phyloP scores from a whole-genome alignment of 495 filamentous ascomycete genomes.

The Beverwykella pulmonaria region DNA sequence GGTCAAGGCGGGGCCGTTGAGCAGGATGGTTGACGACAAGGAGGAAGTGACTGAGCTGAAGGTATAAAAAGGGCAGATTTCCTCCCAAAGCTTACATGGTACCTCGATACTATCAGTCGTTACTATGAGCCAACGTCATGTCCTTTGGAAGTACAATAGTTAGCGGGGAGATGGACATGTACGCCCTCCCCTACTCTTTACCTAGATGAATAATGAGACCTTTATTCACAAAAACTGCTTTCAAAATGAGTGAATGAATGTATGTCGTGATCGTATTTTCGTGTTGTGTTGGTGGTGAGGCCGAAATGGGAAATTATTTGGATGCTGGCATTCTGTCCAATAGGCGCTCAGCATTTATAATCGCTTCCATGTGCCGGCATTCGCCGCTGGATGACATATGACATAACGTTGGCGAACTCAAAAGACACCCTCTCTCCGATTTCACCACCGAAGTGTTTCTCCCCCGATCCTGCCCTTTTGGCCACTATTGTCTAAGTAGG shows the following conservation, averaged over 20 bases:
- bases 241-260: no score
- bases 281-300: not conserved
- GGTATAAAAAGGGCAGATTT: slow-evolving; percentile 6
- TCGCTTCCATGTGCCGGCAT: slow-evolving; percentile 4
- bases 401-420: slow-evolving; percentile 4
- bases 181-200: no score
- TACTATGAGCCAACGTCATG: no score
- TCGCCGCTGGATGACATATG: slow-evolving; percentile 9
- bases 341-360: slow-evolving; percentile 7
- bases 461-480: not conserved
- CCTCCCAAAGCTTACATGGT: not conserved
- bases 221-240: no score
- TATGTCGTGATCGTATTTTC: no score
- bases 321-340: not conserved
- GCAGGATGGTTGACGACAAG: slow-evolving; percentile 30
- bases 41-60: slow-evolving; percentile 32
- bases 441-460: not conserved
- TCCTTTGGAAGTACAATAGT: no score
- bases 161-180: no score
- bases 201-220: no score
- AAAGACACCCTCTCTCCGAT: not conserved
- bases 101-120: no score
- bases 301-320: no score
- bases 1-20: slow-evolving; percentile 64
- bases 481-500: not conserved